Evolutionary conservation across 352 stramenopile genomes (phyloP).

Genomic region (Globisporangium cylindrosporum): DNA sequence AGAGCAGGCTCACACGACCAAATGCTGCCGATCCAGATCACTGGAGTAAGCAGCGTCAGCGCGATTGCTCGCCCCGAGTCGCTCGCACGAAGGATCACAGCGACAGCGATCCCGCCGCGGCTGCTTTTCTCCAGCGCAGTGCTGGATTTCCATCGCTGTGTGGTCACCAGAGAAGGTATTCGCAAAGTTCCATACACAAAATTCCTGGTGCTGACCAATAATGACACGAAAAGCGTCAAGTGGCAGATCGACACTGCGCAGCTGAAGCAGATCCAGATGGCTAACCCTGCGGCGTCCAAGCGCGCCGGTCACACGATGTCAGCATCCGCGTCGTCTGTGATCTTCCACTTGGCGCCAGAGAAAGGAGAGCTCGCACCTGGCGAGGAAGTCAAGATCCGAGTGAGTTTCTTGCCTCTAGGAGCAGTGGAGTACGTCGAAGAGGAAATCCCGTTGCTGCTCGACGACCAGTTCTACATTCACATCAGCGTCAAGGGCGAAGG

Average conservation of each 20-base stretch:
- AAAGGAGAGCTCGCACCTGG: constrained; percentile 72
- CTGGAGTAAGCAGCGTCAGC: constrained; percentile 32
- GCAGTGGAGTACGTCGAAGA: constrained; percentile 72
- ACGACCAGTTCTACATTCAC: constrained; percentile 78
- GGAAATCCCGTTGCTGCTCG: constrained; percentile 73
- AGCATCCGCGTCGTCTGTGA: constrained; percentile 29
- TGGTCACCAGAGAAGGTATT: constrained; percentile 82
- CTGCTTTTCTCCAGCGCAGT: constrained; percentile 68
- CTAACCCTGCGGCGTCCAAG: constrained; percentile 25
- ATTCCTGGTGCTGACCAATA: constrained; percentile 75
- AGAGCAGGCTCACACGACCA: constrained; percentile 45
- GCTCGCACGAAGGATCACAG: constrained; percentile 48
- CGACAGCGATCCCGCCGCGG: constrained; percentile 48
- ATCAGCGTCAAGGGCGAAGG: constrained; percentile 77
- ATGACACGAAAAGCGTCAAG: constrained; percentile 46
- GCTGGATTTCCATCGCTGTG: constrained; percentile 82
- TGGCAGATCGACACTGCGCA: constrained; percentile 80
- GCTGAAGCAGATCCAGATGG: constrained; percentile 23
- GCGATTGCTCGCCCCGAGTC: constrained; percentile 23
- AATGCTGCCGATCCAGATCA: constrained; percentile 73
- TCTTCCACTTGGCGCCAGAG: constrained; percentile 84
- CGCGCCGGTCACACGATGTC: constrained; percentile 28
- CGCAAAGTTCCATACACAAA: constrained; percentile 88
- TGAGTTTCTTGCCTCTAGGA: constrained; percentile 86
- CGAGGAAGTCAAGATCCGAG: constrained; percentile 72